Percentiles rank a stretch among this genome's conserved stretches.
phyloP scores from a whole-genome alignment of 352 stramenopile species.

The Phytopythium litorale region DNA sequence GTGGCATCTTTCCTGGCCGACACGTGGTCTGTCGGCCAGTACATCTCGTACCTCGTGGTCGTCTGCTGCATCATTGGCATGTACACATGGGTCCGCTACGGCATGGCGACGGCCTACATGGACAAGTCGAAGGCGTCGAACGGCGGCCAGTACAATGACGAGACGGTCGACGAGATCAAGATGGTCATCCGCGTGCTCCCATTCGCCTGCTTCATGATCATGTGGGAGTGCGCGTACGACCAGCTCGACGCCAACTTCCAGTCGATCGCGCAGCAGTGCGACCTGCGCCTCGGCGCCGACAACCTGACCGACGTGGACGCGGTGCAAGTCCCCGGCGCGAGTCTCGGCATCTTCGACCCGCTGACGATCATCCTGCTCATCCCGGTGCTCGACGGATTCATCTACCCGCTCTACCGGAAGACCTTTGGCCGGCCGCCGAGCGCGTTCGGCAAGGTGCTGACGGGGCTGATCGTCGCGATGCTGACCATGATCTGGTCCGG shows the following conservation, averaged over 20 bases:
- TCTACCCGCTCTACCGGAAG: constrained; percentile 67
- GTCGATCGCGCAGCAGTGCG: constrained; percentile 82
- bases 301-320: constrained; percentile 22
- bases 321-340: constrained; percentile 67
- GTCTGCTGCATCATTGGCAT: constrained; percentile 68
- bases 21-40: constrained; percentile 44
- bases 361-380: constrained; percentile 82
- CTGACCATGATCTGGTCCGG: constrained; percentile 85
- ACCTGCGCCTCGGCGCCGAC: constrained; percentile 50
- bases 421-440: constrained; percentile 54
- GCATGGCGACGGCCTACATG: constrained; percentile 77
- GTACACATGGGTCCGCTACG: constrained; percentile 82
- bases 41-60: constrained; percentile 71
- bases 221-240: constrained; percentile 87
- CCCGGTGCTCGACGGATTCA: constrained; percentile 59
- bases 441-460: constrained; percentile 78
- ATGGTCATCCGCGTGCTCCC: constrained; percentile 81
- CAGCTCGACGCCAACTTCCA: constrained; percentile 87
- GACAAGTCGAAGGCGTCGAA: constrained; percentile 85
- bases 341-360: constrained; percentile 83
- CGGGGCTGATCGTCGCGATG: constrained; percentile 67
- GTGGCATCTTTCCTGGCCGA: constrained; percentile 71
- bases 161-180: constrained; percentile 84
- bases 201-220: constrained; percentile 88
- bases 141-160: constrained; percentile 73